Evolutionary conservation across 2,329 filamentous ascomycete genomes (phyloP), one percentile per base, ranked within the genome.

Genomic region (Myriosclerotinia scirpicola): DNA sequence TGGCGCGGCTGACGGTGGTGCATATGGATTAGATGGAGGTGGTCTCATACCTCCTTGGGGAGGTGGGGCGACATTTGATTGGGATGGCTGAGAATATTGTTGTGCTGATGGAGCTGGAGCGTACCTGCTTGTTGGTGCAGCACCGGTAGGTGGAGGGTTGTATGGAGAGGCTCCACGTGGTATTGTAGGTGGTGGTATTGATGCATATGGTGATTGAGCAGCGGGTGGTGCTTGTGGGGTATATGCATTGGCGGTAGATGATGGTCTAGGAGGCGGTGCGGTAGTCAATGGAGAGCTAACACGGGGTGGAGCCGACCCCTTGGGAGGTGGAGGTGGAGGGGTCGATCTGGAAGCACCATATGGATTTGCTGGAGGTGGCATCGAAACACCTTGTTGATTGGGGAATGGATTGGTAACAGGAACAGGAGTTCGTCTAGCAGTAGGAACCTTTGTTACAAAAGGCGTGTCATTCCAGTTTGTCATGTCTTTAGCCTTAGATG

Each of bases 391-490:
- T 67, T 84, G 83, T 75, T 91, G 87, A 72, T 85, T 86, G 2
- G 87, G 84, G 81, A 95, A 96, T 20, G 58, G 52, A 3, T 90
- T 82, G 62, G 87, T 85, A 54, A 80, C 75, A 26, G 87, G 81
- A 0, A 34, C 30, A 34, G 94, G 97, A 55, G 84, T 83, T 75
- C 89, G 87, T 71, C 93, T 87, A 30, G 89, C 72, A 17, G 86
- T 84, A n/a, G 90, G 84, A 65, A 85, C 81, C 80, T 94, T 92
- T 55, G 86, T 84, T 55, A 98, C 90, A 74, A 97, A 85, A 1
- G 95, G 95, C 62, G 96, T 90, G 78, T 99, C 95, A 73, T 99
- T 99, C 95, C 95, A 99, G 73, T 91, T 90, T 38, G 89, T 86
- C 70, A 89, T 88, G 70, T 90, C 89, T 75, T 88, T 89, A 67